Conservation (phyloP, 1,284 basidiomycete species). For the Xanthoconium separans region DNA sequence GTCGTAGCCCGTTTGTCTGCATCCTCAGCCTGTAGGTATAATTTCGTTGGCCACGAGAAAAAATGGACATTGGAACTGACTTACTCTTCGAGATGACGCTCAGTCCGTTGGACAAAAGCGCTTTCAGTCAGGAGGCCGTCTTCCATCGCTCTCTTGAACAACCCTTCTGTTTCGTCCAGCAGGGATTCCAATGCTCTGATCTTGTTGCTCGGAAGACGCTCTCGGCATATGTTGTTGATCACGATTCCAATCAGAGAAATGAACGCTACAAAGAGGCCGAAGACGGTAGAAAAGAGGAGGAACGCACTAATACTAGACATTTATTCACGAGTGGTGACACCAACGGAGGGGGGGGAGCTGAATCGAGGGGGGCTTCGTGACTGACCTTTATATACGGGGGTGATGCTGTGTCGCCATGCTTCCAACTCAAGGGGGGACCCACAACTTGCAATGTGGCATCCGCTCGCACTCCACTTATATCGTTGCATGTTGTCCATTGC, state of each 20-base stretch:
- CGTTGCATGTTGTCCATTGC: no score
- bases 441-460: no score
- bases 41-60: neutral
- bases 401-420: no score
- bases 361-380: no score
- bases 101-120: neutral
- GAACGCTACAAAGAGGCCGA: neutral
- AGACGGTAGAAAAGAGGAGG: neutral
- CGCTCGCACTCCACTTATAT: no score
- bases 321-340: no score
- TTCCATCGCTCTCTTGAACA: slow-evolving; percentile 5
- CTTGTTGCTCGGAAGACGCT: slow-evolving; percentile 10
- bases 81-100: neutral
- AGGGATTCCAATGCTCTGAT: slow-evolving; percentile 9
- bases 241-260: neutral
- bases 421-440: no score
- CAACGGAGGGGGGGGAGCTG: no score
- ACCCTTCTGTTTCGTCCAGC: slow-evolving; percentile 4
- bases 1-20: neutral
- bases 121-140: slow-evolving; percentile 7
- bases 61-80: neutral
- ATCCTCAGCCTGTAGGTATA: neutral
- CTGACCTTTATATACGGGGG: no score
- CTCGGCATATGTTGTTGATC: neutral
- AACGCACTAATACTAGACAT: neutral